Evolutionary conservation across 345 rosid species (phyloP).

Genomic region (Aquilaria yunnanensis): DNA sequence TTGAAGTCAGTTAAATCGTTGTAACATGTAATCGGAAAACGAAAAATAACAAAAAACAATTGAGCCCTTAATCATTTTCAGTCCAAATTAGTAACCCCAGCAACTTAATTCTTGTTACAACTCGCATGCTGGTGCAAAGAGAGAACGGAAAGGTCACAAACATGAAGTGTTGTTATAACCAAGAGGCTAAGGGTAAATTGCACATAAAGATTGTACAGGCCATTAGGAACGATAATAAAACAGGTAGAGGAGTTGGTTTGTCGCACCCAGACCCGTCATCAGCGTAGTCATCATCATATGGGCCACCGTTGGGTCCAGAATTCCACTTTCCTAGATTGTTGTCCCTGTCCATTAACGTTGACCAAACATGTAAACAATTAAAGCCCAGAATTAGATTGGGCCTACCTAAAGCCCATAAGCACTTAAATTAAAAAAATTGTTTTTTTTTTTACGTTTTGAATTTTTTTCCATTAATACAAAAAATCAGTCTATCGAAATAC

Average conservation of each 20-base stretch:
- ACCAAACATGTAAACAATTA: neutral
- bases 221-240: constrained; percentile 20
- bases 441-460: neutral
- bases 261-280: constrained; percentile 48
- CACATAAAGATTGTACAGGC: constrained; percentile 28
- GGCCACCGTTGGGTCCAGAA: constrained; percentile 38
- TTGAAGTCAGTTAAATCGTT: too few species aligned
- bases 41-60: too few species aligned
- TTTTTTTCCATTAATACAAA: neutral
- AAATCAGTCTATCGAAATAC: too few species aligned
- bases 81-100: too few species aligned
- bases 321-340: constrained; percentile 83
- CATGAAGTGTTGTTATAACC: constrained; percentile 30
- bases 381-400: too few species aligned
- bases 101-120: too few species aligned
- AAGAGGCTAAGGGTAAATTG: constrained; percentile 15
- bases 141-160: neutral
- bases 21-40: too few species aligned
- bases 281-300: constrained; percentile 26
- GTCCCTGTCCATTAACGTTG: constrained; percentile 40
- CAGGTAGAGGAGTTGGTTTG: constrained; percentile 19
- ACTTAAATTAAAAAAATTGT: neutral
- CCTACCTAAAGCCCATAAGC: too few species aligned
- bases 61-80: too few species aligned
- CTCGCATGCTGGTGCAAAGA: too few species aligned